Evolutionary conservation across 2,329 filamentous ascomycete genomes (phyloP).

Genomic region (Fusarium nodosum): DNA sequence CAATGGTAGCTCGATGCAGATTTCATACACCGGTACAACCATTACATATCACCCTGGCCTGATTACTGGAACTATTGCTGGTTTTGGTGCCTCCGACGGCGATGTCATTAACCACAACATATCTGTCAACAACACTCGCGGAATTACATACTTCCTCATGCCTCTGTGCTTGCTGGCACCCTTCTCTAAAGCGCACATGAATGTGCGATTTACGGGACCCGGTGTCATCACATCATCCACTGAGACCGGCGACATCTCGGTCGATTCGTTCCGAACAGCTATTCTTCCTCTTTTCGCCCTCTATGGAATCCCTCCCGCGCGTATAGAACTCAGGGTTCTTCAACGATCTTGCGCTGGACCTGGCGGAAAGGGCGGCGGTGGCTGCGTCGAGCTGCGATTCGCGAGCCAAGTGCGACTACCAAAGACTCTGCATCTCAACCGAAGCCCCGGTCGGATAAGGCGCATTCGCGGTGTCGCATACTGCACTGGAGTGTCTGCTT

Average conservation of each 20-base stretch:
- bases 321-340: constrained; percentile 88
- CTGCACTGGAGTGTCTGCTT: constrained; percentile 89
- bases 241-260: constrained; percentile 85
- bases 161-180: constrained; percentile 91
- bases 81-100: constrained; percentile 76
- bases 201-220: constrained; percentile 88
- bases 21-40: constrained; percentile 95
- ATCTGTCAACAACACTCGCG: constrained; percentile 80
- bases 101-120: constrained; percentile 87
- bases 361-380: constrained; percentile 83
- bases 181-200: constrained; percentile 92
- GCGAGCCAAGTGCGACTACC: constrained; percentile 93
- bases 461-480: constrained; percentile 94
- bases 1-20: constrained; percentile 94
- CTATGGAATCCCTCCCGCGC: constrained; percentile 84
- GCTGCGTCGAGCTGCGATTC: constrained; percentile 93
- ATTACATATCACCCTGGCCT: constrained; percentile 92
- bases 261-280: constrained; percentile 93
- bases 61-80: constrained; percentile 86
- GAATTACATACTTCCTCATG: constrained; percentile 91
- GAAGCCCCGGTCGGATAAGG: constrained; percentile 87
- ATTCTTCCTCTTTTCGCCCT: constrained; percentile 90
- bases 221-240: constrained; percentile 94
- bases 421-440: constrained; percentile 89
- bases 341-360: constrained; percentile 82